Evolutionary conservation across 192 early-diverging fungal genomes (phyloP), one percentile per base, ranked within the genome.

Genomic region (Mortierella claussenii): DNA sequence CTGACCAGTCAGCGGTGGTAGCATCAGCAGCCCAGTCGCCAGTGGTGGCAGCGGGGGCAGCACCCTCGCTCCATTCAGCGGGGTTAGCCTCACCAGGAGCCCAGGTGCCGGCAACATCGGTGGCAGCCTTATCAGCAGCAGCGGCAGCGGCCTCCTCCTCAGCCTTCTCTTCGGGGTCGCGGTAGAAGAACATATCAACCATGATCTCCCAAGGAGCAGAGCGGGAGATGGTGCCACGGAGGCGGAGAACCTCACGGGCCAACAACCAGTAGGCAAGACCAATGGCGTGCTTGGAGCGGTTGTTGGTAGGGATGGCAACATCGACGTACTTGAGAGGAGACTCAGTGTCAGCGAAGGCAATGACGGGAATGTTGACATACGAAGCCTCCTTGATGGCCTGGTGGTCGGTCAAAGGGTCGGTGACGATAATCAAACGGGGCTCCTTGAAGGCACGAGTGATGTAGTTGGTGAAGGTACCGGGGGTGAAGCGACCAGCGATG

Each of bases 131-230:
- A 9, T 82, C 85, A 31, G 80, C 83, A 60, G 73, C 71, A 24
- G 81, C 85, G 53, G 81, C 88, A 51, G 86, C 85, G 65, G 89
- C 88, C 54, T 89, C 92, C 78, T 99, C 96, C 91, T 97, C 96
- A 84, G 93, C 93, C 55, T 91, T 90, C 81, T 98, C 98, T 75
- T 93, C 94, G 69, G 97, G 91, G 82, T 98, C 97, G 80, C 98
- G 93, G 92, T 91, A 98, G 93, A 99, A 98, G 98, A 98, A 99
- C 98, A 99, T 96, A 86, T 99, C 98, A 70, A 95, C 93, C 97
- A 99, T 98, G 80, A 99, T 85, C 59, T 94, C 86, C 98, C 98
- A 99, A 66, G 88, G 84, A 68, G 86, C 80, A 69, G 87, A 81
- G 82, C 95, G 92, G 75, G 92, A 68, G 79, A 99, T 87, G 80